Evolutionary conservation across 129 eudicot genomes (phyloP), one percentile per base, ranked within the genome.

Genomic region (Kitagawia praeruptora): DNA sequence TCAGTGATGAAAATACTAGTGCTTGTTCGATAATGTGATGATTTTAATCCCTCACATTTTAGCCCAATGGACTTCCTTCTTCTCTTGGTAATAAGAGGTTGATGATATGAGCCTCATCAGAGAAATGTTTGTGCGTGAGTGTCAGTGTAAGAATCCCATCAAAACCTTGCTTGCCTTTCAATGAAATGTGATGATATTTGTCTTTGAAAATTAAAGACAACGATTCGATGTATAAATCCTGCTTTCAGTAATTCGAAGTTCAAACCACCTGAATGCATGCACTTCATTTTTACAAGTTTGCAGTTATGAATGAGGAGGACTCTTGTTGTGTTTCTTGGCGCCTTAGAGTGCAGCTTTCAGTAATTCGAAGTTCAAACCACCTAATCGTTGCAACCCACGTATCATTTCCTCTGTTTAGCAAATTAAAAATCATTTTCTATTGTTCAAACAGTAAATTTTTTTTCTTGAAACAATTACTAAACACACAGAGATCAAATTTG

Each of bases 361-460:
- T 10, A 15, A 58, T 23, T n/a, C 9, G n/a, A 5, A 58, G n/a
- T 58, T 4, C n/a, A n/a, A 9, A n/a, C n/a, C 4, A 8, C 99
- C 97, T 47, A 96, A 64, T 64, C 84, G 93, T 77, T 96, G 99
- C 81, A 96, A 81, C 53, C 99, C 99, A 6, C 84, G 91, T 81
- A 96, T 90, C 99, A 96, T 96, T 85, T 96, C 97, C 97, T 96
- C 99, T 95, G 88, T 82, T 66, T n/a, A 25, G 15, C 34, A 58
- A n/a, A 9, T n/a, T 10, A n/a, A n/a, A 21, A n/a, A 58, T 58
- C 34, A 25, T n/a, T n/a, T n/a, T 8, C 67, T 0, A 5, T n/a
- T 8, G 34, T 58, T n/a, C 67, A 56, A 54, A 54, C 63, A 54
- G 21, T 54, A n/a, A 21, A 0, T 1, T 5, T 19, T 54, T 18